Percentiles rank a stretch among this genome's conserved stretches.
Evolutionary conservation across 495 filamentous ascomycete genomes (phyloP).

Genomic region (Aspergillus haitiensis): DNA sequence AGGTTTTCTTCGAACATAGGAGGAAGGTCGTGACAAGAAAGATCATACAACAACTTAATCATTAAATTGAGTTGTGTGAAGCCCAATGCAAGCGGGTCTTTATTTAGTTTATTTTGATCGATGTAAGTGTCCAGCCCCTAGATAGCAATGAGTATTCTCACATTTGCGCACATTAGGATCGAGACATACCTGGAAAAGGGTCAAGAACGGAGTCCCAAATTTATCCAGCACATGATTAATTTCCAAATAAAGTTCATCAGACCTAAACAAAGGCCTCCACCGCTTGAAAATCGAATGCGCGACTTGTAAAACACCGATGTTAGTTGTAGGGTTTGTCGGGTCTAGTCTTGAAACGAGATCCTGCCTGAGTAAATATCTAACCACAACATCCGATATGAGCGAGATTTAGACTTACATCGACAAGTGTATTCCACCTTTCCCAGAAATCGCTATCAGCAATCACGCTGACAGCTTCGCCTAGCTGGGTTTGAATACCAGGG

Average conservation of each 20-base stretch:
- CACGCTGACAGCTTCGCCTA: constrained; percentile 93
- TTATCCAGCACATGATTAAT: constrained; percentile 88
- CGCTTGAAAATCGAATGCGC: constrained; percentile 97
- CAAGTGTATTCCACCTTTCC: constrained; percentile 89
- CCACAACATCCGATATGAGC: constrained; percentile 6
- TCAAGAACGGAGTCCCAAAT: constrained; percentile 79
- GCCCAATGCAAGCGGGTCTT: constrained; percentile 65
- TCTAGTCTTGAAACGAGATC: constrained; percentile 88
- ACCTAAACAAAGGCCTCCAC: constrained; percentile 90
- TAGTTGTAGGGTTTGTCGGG: constrained; percentile 70
- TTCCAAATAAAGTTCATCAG: constrained; percentile 86
- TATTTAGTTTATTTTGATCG: constrained; percentile 70
- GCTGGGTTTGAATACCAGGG: constrained; percentile 80
- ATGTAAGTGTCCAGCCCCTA: constrained; percentile 78
- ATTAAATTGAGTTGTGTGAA: constrained; percentile 83
- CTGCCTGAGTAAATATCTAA: constrained; percentile 34
- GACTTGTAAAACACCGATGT: constrained; percentile 92
- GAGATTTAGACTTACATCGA: constrained; percentile 55
- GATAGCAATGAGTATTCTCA: constrained; percentile 14
- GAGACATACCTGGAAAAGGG: constrained; percentile 66
- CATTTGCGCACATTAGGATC: neutral
- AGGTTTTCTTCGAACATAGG: constrained; percentile 90
- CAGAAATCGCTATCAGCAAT: constrained; percentile 99
- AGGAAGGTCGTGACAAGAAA: constrained; percentile 94
- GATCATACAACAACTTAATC: constrained; percentile 89